Percentiles rank a stretch among this genome's conserved stretches.
Conservation (phyloP, 176 grass and related monocot species). For the Olyra latifolia region DNA sequence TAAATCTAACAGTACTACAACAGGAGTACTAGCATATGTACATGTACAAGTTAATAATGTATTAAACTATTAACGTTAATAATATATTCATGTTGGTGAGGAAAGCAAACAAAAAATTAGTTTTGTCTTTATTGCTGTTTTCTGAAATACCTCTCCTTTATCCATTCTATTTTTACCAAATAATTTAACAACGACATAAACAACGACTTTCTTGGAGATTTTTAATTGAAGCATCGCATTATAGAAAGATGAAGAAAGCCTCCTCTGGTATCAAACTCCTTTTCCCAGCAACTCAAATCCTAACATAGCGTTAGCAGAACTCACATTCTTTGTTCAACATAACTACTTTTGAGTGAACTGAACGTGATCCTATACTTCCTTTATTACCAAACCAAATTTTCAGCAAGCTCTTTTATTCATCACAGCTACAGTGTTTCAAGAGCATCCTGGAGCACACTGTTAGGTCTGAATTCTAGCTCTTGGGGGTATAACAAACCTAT, state of each 20-base stretch:
- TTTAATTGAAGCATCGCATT: background rate
- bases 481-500: background rate
- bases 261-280: background rate
- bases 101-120: background rate
- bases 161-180: background rate
- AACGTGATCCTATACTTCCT: background rate
- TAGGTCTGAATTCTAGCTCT: background rate
- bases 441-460: background rate
- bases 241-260: background rate
- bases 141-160: background rate
- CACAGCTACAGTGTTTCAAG: background rate
- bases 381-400: background rate
- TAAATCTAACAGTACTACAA: background rate
- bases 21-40: background rate
- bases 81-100: background rate
- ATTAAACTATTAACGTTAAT: background rate
- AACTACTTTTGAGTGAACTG: background rate
- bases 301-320: background rate
- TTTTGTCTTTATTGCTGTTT: background rate
- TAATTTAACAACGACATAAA: background rate
- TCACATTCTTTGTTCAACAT: background rate
- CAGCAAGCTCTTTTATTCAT: background rate
- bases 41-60: background rate
- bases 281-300: constrained; percentile 11
- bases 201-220: background rate